Evolutionary conservation across 164 flowering plant species (phyloP), one percentile per base, ranked within the genome.

Genomic region (Annona squamosa): DNA sequence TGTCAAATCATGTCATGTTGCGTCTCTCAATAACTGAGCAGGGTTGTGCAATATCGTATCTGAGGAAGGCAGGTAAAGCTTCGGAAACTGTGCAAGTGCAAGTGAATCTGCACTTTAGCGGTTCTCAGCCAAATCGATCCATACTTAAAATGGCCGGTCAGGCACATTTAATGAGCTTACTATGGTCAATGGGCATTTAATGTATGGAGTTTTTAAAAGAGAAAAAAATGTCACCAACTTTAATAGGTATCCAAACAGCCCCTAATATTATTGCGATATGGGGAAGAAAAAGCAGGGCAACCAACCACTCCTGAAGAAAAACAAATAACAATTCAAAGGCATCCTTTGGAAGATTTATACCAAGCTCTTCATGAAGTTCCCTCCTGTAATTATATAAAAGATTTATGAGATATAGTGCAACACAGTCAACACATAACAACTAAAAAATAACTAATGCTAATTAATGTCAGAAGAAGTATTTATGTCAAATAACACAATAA

Each of bases 331-430:
- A 65, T 78, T 92, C 98, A 80, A 94, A 94, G 19, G 98, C 98
- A 88, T 94, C 94, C 79, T 85, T 81, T 41, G 95, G 97, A 67
- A 94, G 95, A 72, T 44, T 77, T 57, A 94, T 71, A 63, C 98
- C 98, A 42, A 94, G 87, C 84, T 94, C 98, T 80, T 94, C 97
- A 42, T 89, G 83, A 83, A 94, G 97, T 84, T 94, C 97, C 84
- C 97, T 89, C 91, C 98, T 94, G 85, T 12, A 82, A 78, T 63
- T 68, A 78, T 7, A 44, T 16, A 1, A n/a, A 66, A 66, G 45
- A 9, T 66, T 3, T 42, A 4, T 16, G 5, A 42, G 26, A 63
- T 18, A 5, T 17, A 13, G 46, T 10, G 42, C 42, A 41, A 9
- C 17, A 26, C 42, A 37, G 42, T 4, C 12, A 65, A 12, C 41